Conservation (phyloP, 257 asterid species). For the Apocynum venetum region DNA sequence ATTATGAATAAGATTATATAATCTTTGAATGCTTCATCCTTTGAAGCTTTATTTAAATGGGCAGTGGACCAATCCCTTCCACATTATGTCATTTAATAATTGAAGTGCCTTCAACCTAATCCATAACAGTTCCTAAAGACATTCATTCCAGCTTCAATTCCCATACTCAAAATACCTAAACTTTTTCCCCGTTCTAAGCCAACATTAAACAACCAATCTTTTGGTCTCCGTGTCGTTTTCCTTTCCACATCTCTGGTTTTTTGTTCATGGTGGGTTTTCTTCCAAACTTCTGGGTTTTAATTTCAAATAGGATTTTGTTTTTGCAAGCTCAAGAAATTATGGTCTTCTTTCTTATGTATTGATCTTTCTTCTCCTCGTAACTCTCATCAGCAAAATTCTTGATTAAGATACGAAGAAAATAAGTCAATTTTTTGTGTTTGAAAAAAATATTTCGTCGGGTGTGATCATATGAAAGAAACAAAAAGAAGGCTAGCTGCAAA, state of each 20-base stretch:
- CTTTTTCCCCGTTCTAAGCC: background rate
- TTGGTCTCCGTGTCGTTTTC: background rate
- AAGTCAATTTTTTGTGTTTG: background rate
- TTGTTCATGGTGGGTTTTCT: background rate
- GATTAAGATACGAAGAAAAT: background rate
- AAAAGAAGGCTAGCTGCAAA: background rate
- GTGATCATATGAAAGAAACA: background rate
- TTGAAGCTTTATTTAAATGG: background rate
- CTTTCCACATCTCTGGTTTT: background rate
- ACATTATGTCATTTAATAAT: constrained; percentile 13
- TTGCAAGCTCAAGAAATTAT: no score
- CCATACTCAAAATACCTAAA: background rate
- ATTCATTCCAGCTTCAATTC: background rate
- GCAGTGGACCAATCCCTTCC: background rate
- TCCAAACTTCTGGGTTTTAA: background rate
- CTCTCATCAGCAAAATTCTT: no score
- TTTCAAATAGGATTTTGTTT: no score
- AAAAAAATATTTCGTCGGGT: background rate
- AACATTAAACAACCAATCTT: background rate
- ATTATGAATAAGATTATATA: background rate
- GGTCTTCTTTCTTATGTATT: no score
- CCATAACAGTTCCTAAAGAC: background rate
- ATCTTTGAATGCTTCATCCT: background rate
- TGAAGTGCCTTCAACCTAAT: constrained; percentile 10
- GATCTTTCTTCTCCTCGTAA: no score